Evolutionary conservation across 1,284 basidiomycete species (phyloP), one percentile per base, ranked within the genome.

Genomic region (Takashimella koratensis): DNA sequence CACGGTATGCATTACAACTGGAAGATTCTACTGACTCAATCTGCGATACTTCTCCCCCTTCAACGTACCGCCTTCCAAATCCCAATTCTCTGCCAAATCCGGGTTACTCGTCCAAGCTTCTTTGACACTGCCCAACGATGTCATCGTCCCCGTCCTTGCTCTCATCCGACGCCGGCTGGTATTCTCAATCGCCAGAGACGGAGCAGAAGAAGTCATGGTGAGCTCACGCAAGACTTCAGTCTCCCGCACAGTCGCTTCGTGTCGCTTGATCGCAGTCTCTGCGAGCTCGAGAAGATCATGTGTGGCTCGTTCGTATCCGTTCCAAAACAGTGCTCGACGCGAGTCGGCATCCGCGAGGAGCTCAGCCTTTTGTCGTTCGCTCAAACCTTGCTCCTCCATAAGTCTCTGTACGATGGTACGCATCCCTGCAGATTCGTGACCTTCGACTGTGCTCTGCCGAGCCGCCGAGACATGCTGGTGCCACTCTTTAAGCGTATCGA

Each of bases 91-190:
- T 51, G 44, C 43, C 47, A 30, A 43, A 42, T 36, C 41, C 23
- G 27, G 27, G 11, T 20, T 19, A 36, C 24, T 13, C 23, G 30
- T 27, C 23, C 46, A 30, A 23, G 25, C 46, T 21, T 45, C 44
- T 45, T 24, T 41, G 40, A 59, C 36, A 55, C 56, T 55, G 45
- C 52, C 52, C 47, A 50, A 56, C 46, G 53, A 57, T 47, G 53
- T 54, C 49, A 51, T 59, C 41, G 50, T 62, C 51, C 51, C 60
- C 53, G 58, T 59, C 27, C 51, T 62, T 46, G 58, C 53, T 51
- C 53, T 57, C 45, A 10, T 52, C 26, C n/a, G n/a, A 45, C 45
- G 44, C 46, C 44, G 44, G 50, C 23, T 25, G 45, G 43, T 52
- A 42, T 27, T 39, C 39, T 46, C 21, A 46, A 45, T 42, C 21